Base-by-base conservation (phyloP, 2,329 filamentous ascomycete species). In the Fusarium clavum region DNA sequence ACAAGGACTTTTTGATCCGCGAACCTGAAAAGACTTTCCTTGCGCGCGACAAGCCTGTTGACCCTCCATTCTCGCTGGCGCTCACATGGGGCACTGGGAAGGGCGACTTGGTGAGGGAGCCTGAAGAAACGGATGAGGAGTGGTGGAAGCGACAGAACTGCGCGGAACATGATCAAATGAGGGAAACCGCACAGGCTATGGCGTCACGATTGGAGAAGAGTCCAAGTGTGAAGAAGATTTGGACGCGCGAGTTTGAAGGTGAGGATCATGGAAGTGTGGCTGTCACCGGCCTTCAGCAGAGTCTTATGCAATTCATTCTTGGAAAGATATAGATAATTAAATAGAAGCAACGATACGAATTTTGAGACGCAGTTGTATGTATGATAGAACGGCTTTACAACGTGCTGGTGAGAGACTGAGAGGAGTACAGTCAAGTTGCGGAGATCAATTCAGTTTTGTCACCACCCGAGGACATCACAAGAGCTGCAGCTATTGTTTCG, bases 1-100 rank as follows among this genome's bases (percentile, higher is more conserved):
- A 84, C 66, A 70, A 82, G 18, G 70, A 77, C 2, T 84, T 80
- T 55, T 76, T 86, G 18, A 63, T 81, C 6, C 67, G 69, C 5
- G 76, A 80, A 30, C 77, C 77, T 32, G 70, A 80, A 52, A 43
- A 66, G 1, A 30, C 53, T 3, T 79, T 82, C n/a, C 66, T 73
- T 14, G 51, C 63, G 5, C 57, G 58, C 2, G 51, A 67, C 18
- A 54, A 57, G 6, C 54, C 58, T 0, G 46, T 61, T 20, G 54
- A 64, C 6, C 73, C 75, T 5, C 64, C 71, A 0, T 72, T 80
- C 3, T 77, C 79, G 20, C 55, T 83, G 11, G 75, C 79, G 11
- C 73, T 81, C 20, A 79, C 80, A 0, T 78, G 77, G 20, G 75
- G 77, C 3, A 69, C 70, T 0, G 55, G 74, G 7, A 78, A 81